phyloP scores from a whole-genome alignment of 2,329 filamentous ascomycete species.

The Nigrospora osmanthi region DNA sequence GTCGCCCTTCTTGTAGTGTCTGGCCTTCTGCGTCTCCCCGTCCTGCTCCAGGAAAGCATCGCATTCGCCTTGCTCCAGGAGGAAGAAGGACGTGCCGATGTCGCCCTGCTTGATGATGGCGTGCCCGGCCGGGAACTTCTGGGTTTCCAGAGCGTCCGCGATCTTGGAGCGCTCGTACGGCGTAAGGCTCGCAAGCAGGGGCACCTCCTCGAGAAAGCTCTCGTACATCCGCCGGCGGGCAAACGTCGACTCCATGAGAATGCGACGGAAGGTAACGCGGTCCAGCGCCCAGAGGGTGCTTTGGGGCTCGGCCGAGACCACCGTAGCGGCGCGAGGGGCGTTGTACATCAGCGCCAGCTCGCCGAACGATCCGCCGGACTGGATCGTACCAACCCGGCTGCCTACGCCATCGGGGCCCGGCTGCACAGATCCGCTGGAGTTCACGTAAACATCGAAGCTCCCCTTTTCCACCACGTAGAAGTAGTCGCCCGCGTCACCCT shows the following conservation, averaged over 20 bases:
- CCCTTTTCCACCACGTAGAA: constrained; percentile 97
- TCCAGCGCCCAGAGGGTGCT: constrained; percentile 92
- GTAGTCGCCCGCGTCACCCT: constrained; percentile 93
- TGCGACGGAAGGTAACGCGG: constrained; percentile 91
- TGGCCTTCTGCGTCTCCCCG: constrained; percentile 62
- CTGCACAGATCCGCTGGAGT: constrained; percentile 67
- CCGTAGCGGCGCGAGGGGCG: constrained; percentile 87
- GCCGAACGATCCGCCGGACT: constrained; percentile 87
- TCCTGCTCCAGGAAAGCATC: constrained; percentile 65
- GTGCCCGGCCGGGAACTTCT: constrained; percentile 73
- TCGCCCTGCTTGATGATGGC: constrained; percentile 89
- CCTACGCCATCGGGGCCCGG: constrained; percentile 78
- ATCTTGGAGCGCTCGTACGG: constrained; percentile 96
- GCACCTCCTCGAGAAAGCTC: constrained; percentile 90
- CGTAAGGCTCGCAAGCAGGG: constrained; percentile 73
- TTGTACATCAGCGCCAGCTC: constrained; percentile 99
- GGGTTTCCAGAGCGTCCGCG: constrained; percentile 87
- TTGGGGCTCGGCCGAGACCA: constrained; percentile 70
- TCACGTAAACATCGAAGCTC: constrained; percentile 85
- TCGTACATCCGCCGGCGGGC: constrained; percentile 95
- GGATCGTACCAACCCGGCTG: constrained; percentile 70
- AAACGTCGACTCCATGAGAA: constrained; percentile 97
- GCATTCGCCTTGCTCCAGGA: constrained; percentile 81
- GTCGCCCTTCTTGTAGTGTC: constrained; percentile 81
- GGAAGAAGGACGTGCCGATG: constrained; percentile 83